These are phyloP conservation scores for Termitomyces sp. DNA, from an alignment of 768 basidiomycete genomes.

Conservation along the genomic window DNA sequence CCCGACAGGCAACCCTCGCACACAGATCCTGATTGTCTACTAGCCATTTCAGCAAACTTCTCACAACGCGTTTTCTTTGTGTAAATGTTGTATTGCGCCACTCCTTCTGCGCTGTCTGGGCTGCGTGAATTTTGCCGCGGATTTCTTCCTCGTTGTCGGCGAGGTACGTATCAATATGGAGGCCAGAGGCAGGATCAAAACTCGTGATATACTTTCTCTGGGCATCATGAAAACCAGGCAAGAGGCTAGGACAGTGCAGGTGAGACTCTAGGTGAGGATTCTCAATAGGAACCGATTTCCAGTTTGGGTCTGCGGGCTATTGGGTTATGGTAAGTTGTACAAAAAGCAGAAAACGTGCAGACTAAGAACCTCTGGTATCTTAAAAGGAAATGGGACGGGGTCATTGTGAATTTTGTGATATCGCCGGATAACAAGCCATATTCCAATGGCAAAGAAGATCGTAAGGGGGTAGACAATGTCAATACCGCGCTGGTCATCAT, in stretches of 20 bases:
- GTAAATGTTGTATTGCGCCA: conserved; percentile 77
- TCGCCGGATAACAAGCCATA: conserved; percentile 72
- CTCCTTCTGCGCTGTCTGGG: conserved; percentile 57
- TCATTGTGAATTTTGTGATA: conserved; percentile 72
- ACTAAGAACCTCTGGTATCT: conserved; percentile 47
- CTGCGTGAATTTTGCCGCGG: conserved; percentile 57
- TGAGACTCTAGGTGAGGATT: conserved; percentile 66
- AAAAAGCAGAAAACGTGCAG: neutral
- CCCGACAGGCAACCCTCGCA: conserved; percentile 83
- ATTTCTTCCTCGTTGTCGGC: conserved; percentile 76
- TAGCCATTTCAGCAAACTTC: conserved; percentile 88
- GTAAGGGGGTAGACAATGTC: conserved; percentile 65
- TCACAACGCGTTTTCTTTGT: conserved; percentile 75
- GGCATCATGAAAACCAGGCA: conserved; percentile 38
- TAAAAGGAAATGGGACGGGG: conserved; percentile 60
- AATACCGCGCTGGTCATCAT: conserved; percentile 42
- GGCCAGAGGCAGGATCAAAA: conserved; percentile 86
- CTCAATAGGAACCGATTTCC: conserved; percentile 46
- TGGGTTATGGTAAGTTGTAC: neutral
- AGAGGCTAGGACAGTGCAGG: conserved; percentile 43
- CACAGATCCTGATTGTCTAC: conserved; percentile 86
- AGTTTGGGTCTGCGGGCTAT: conserved; percentile 57
- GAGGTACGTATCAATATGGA: conserved; percentile 72
- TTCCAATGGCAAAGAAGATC: conserved; percentile 69
- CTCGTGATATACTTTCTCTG: conserved; percentile 76